Conservation (phyloP, 805 yeast genomes). For the Hanseniaspora valbyensis region DNA sequence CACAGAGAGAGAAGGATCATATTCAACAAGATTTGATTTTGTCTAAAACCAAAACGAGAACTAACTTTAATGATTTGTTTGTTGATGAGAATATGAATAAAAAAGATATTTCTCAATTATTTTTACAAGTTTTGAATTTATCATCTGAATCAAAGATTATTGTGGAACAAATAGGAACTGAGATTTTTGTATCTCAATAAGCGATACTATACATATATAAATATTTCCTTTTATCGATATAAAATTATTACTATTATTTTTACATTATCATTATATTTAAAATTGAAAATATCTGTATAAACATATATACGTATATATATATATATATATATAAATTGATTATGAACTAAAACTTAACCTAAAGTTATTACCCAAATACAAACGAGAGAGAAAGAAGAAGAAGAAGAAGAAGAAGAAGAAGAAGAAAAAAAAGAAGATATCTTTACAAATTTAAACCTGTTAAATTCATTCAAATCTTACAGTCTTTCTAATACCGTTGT, state of each 20-base stretch:
- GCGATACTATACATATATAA: neutral
- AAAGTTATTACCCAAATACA: neutral
- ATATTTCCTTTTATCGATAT: too few species aligned
- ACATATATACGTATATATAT: neutral
- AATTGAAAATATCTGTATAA: too few species aligned
- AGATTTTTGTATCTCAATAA: conserved; percentile 1
- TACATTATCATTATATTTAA: too few species aligned
- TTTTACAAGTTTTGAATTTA: conserved; percentile 10
- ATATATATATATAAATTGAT: neutral
- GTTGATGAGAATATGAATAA: conserved; percentile 15
- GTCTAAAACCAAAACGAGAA: conserved; percentile 4
- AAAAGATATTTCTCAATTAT: conserved; percentile 14
- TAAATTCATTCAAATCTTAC: conserved; percentile 6
- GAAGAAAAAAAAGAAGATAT: neutral
- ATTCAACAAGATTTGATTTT: conserved; percentile 13
- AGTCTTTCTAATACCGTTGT: neutral
- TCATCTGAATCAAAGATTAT: conserved; percentile 5
- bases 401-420: neutral
- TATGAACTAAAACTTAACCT: neutral
- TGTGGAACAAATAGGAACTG: conserved; percentile 8
- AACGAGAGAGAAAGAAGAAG: too few species aligned
- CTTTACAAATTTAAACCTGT: neutral
- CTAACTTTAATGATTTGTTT: conserved; percentile 13
- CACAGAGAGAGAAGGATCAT: conserved; percentile 13
- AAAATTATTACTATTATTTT: too few species aligned